Conservation (phyloP, 2,329 filamentous ascomycete genomes). For the Trichoderma sp. region DNA sequence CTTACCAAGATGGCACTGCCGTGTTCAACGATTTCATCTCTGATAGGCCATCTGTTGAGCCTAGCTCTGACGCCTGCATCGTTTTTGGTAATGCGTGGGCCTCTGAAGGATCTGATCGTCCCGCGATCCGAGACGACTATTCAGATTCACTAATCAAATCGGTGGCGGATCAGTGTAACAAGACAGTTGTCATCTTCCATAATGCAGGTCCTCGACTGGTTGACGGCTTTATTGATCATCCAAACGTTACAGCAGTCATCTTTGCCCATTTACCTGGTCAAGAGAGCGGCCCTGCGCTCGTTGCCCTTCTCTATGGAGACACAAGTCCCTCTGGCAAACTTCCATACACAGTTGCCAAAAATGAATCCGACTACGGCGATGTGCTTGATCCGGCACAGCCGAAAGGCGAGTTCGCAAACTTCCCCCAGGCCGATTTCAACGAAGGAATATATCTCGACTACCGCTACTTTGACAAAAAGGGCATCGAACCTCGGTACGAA, state of each 20-base stretch:
- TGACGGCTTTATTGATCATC: conserved; percentile 64
- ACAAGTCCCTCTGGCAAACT: conserved; percentile 61
- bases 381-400: conserved; percentile 47
- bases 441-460: conserved; percentile 60
- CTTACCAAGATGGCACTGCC: conserved; percentile 58
- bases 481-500: conserved; percentile 56
- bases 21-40: conserved; percentile 63
- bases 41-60: conserved; percentile 52
- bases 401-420: conserved; percentile 56
- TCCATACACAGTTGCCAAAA: conserved; percentile 64
- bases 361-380: conserved; percentile 58
- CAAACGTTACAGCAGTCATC: conserved; percentile 66
- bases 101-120: conserved; percentile 70
- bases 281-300: conserved; percentile 60
- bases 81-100: conserved; percentile 71
- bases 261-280: conserved; percentile 69
- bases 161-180: conserved; percentile 62
- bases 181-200: conserved; percentile 67
- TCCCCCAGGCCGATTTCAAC: conserved; percentile 56
- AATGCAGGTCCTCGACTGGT: conserved; percentile 65
- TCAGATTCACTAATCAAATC: conserved; percentile 61
- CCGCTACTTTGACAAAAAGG: conserved; percentile 54
- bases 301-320: conserved; percentile 61
- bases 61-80: conserved; percentile 65
- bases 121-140: conserved; percentile 66